Percentiles rank a stretch among this genome's conserved stretches.
Evolutionary conservation across 139 green algal species (phyloP).

Genomic region (Nannochloris sp.): DNA sequence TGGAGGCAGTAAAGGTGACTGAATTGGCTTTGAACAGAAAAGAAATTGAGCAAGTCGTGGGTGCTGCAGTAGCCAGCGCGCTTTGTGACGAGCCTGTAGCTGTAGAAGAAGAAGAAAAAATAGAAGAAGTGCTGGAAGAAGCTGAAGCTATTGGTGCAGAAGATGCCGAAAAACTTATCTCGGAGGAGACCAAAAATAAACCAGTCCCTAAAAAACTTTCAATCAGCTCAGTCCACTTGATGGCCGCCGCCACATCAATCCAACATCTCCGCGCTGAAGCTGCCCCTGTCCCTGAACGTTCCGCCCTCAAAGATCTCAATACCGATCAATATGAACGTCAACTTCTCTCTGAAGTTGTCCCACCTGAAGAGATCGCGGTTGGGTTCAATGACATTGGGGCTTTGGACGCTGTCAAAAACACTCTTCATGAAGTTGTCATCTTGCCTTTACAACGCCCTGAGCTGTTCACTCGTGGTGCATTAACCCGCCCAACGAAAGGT

Average conservation of each 20-base stretch:
- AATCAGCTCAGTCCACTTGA: constrained; percentile 2
- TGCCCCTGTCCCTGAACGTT: constrained; percentile 2
- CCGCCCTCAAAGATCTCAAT: constrained; percentile 27
- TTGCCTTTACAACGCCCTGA: constrained; percentile 63
- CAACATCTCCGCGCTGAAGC: constrained; percentile 10
- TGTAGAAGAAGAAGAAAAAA: not conserved
- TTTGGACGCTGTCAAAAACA: constrained; percentile 46
- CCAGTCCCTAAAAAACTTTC: not conserved
- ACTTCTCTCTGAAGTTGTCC: constrained; percentile 56
- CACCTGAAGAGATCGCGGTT: constrained; percentile 41
- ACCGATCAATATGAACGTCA: constrained; percentile 54
- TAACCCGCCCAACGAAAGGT: constrained; percentile 61
- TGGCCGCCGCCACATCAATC: constrained; percentile 12
- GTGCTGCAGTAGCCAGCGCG: constrained; percentile 11
- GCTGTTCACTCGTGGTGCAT: constrained; percentile 56
- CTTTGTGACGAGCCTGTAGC: not conserved
- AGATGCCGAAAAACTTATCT: not conserved
- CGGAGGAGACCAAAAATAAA: not conserved
- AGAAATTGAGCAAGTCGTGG: constrained; percentile 41
- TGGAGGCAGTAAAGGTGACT: constrained; percentile 18
- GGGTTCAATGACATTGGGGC: constrained; percentile 56
- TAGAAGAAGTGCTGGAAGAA: too few species aligned
- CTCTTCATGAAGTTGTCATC: constrained; percentile 60
- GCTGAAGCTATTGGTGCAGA: not conserved
- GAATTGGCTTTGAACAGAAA: constrained; percentile 20